These are phyloP conservation scores for Angomonas ambiguus DNA, from an alignment of 208 protist genomes.

Conservation along the genomic window DNA sequence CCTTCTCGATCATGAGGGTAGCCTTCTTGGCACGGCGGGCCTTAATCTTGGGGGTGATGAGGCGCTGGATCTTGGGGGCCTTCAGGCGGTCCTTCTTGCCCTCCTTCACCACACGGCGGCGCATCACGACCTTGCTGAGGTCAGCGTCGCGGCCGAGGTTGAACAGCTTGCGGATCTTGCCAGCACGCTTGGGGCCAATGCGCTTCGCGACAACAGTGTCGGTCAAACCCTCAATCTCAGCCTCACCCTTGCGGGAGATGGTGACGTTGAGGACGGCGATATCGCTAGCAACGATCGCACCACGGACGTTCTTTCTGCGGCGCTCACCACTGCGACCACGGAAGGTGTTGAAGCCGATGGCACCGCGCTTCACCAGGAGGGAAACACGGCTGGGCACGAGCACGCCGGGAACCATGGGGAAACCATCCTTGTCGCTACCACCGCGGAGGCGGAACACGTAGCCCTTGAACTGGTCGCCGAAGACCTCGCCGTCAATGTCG, in stretches of 20 bases:
- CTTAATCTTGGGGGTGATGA: conserved; percentile 93
- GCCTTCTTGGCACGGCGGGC: conserved; percentile 82
- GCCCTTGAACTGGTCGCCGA: conserved; percentile 83
- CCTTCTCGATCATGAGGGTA: conserved; percentile 50
- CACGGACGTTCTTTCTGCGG: conserved; percentile 98
- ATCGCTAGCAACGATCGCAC: conserved; percentile 97
- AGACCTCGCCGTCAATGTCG: conserved; percentile 76
- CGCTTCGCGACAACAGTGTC: conserved; percentile 93
- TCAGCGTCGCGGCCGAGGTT: conserved; percentile 96
- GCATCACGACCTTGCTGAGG: conserved; percentile 97
- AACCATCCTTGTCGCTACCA: conserved; percentile 99
- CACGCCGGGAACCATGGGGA: conserved; percentile 99
- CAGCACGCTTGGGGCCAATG: conserved; percentile 98
- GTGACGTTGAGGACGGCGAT: conserved; percentile 97
- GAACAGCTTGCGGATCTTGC: conserved; percentile 98
- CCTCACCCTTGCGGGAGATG: conserved; percentile 95
- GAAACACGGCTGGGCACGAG: conserved; percentile 95
- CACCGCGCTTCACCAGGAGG: conserved; percentile 95
- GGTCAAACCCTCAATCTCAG: conserved; percentile 96
- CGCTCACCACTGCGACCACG: conserved; percentile 94
- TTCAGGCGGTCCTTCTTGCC: conserved; percentile 96
- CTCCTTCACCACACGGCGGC: conserved; percentile 92
- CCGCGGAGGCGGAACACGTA: conserved; percentile 99
- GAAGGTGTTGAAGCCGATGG: conserved; percentile 89
- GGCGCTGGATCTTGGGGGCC: conserved; percentile 99